Evolutionary conservation across 306 rosid genomes (phyloP).

Genomic region (Datisca glomerata): DNA sequence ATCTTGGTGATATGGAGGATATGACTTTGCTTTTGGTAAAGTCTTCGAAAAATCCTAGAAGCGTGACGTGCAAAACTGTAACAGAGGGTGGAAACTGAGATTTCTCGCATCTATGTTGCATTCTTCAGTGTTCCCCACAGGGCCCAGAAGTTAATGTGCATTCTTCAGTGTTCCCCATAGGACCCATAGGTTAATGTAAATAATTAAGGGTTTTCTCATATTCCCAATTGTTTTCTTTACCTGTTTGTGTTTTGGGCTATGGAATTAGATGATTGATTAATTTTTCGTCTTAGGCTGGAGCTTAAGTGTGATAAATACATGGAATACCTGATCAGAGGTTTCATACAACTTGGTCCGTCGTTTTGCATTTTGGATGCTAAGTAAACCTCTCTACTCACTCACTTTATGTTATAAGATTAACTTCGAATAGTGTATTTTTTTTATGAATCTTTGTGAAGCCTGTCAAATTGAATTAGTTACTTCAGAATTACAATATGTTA

Average conservation of each 20-base stretch:
- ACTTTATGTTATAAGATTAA: too few species aligned
- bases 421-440: constrained; percentile 1
- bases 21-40: too few species aligned
- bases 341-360: constrained; percentile 42
- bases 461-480: too few species aligned
- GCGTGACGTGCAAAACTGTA: too few species aligned
- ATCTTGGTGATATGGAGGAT: too few species aligned
- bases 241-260: background rate
- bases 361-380: constrained; percentile 74
- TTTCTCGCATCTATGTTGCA: constrained; percentile 40
- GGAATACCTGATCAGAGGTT: constrained; percentile 47
- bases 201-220: background rate
- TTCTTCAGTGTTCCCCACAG: too few species aligned
- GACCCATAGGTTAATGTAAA: constrained; percentile 42
- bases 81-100: constrained; percentile 42
- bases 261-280: too few species aligned
- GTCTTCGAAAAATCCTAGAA: too few species aligned
- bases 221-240: background rate
- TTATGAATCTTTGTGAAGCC: background rate
- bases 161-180: constrained; percentile 34
- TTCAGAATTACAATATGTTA: too few species aligned
- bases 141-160: too few species aligned
- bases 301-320: constrained; percentile 66
- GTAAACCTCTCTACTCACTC: constrained; percentile 34
- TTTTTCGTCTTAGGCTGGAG: constrained; percentile 41